Base-by-base conservation (phyloP, 768 basidiomycete species). In the Tulasnella sp. region DNA sequence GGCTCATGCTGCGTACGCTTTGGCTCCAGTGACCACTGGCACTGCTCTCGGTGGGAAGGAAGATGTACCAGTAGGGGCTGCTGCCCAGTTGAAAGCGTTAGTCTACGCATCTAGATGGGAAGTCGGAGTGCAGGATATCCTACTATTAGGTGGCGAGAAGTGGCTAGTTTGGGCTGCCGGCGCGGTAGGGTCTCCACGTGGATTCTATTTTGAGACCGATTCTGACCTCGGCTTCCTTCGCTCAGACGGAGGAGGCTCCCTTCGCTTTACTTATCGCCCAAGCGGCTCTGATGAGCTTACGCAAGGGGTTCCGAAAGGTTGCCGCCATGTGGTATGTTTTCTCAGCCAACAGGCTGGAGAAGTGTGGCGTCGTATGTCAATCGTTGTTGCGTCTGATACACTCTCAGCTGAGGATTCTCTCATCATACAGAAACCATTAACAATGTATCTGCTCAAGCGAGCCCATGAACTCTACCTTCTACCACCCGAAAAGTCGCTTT, bases 161-260 rank as follows among this genome's bases (percentile, higher is more conserved):
- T 96, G 94, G 94, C 86, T 96, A 7, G 92, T 94, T 24, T 93
- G 91, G 91, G 94, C 94, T 58, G 93, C 94, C 36, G 92, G 91
- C 81, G 91, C 90, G 85, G 94, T 95, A 86, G 79, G 91, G 88
- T 76, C 56, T 36, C 21, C 8, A 10, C 52, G n/a, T n/a, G 52
- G n/a, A 2, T 6, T 10, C 7, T 24, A 9, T 14, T 5, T 24
- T 6, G n/a, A n/a, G 34, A 75, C 74, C 80, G 24, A 42, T 21
- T 36, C 52, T 52, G 52, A 52, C n/a, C 21, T 52, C 52, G 6
- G 52, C n/a, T 52, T 81, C 80, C 79, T 83, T 81, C 76, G 83
- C 68, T 36, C 88, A 95, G 94, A 89, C 91, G 85, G 94, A 96
- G 86, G 94, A 96, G 87, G 89, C 91, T 36, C 91, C 93, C 19